A percentile compares a stretch with the other conserved stretches of the same genome.
Evolutionary conservation across 495 filamentous ascomycete species (phyloP).

Genomic region (Penicillium riverlandense): DNA sequence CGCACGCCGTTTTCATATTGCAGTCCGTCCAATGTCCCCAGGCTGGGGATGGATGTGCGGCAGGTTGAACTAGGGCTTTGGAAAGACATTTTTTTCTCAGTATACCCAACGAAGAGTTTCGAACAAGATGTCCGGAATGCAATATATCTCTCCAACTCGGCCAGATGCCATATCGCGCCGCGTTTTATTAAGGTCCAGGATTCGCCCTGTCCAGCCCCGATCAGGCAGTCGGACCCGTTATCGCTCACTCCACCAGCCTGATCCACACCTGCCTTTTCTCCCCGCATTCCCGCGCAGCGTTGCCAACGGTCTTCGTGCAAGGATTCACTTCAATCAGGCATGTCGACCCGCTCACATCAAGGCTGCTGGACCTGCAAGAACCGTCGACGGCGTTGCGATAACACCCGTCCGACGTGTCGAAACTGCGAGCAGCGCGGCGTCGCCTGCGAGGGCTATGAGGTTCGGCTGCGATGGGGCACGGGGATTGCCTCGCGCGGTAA

Average conservation of each 20-base stretch:
- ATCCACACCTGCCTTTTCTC: background rate
- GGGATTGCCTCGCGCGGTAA: constrained; percentile 31
- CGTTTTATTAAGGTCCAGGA: too few relatives aligned
- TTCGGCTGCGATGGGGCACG: constrained; percentile 27
- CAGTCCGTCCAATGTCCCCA: constrained; percentile 18
- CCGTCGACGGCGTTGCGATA: constrained; percentile 27
- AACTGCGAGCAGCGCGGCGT: constrained; percentile 20
- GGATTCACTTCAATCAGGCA: constrained; percentile 10
- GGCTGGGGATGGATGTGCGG: constrained; percentile 7
- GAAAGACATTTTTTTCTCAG: constrained; percentile 14
- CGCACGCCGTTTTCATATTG: constrained; percentile 19
- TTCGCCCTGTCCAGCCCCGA: background rate
- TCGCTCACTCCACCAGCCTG: background rate
- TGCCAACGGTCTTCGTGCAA: background rate
- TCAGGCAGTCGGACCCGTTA: constrained; percentile 15
- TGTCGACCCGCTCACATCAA: constrained; percentile 30
- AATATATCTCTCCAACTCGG: too few relatives aligned
- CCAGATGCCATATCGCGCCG: too few relatives aligned
- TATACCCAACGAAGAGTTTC: too few relatives aligned
- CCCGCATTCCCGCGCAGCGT: background rate
- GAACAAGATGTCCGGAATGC: too few relatives aligned
- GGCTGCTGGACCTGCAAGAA: constrained; percentile 35
- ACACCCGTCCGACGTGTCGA: constrained; percentile 17
- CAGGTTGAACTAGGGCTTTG: constrained; percentile 15
- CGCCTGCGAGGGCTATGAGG: constrained; percentile 28